A percentile compares a stretch with the other conserved stretches of the same genome.
phyloP scores from a whole-genome alignment of 192 early-diverging fungal genomes.

The Coemansia sp. region DNA sequence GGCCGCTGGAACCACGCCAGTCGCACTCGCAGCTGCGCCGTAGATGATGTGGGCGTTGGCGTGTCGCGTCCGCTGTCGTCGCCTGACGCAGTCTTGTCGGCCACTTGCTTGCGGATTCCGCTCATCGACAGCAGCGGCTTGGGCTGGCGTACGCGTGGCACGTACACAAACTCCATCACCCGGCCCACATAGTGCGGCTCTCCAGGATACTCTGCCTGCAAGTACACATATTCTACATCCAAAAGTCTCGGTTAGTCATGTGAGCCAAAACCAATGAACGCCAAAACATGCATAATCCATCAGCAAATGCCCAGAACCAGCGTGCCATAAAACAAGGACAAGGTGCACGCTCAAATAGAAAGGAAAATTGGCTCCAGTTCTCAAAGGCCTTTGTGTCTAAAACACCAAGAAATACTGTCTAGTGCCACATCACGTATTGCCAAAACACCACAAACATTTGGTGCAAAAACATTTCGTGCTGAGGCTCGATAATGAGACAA shows the following conservation, averaged over 20 bases:
- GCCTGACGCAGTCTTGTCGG: constrained; percentile 3
- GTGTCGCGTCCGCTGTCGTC: constrained; percentile 2
- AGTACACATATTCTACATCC: constrained; percentile 71
- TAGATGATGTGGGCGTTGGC: constrained; percentile 24
- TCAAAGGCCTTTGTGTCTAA: too few relatives aligned
- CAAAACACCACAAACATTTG: background rate
- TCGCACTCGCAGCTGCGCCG: constrained; percentile 45
- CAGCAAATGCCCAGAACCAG: background rate
- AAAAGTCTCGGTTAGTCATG: background rate
- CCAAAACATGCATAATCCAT: background rate
- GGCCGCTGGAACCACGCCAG: constrained; percentile 77
- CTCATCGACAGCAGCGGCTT: constrained; percentile 35
- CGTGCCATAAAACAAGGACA: background rate
- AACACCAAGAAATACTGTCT: too few relatives aligned
- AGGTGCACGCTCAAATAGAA: background rate
- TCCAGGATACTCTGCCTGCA: constrained; percentile 68
- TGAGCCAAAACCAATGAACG: background rate
- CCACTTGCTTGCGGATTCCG: constrained; percentile 7
- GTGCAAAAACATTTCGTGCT: background rate
- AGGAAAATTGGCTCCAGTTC: background rate
- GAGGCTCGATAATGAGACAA: background rate
- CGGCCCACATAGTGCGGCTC: constrained; percentile 80
- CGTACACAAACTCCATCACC: constrained; percentile 71
- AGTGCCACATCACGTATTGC: background rate
- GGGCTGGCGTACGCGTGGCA: constrained; percentile 50